These are phyloP conservation scores for Pythium pectinolyticum DNA, from an alignment of 352 stramenopile species.

Conservation along the genomic window DNA sequence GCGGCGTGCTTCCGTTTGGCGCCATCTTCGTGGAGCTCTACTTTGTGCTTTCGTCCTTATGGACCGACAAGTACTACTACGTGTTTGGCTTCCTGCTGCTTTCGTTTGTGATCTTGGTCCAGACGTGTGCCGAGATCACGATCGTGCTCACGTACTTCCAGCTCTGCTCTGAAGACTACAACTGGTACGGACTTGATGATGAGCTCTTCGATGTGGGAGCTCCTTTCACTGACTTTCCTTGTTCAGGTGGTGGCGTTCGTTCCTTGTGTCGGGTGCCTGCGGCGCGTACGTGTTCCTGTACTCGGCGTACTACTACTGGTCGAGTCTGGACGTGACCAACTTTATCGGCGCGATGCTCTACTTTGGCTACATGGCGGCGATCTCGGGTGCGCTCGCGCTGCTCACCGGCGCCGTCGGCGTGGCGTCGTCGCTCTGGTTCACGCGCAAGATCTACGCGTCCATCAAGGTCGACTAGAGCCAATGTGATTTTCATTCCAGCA, in stretches of 20 bases:
- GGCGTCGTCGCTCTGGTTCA: slow-evolving; percentile 98
- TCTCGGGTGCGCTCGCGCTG: slow-evolving; percentile 95
- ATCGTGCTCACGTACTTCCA: slow-evolving; percentile 99
- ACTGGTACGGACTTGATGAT: too few relatives aligned
- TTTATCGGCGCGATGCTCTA: slow-evolving; percentile 93
- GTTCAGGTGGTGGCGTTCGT: slow-evolving; percentile 97
- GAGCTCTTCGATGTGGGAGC: too few relatives aligned
- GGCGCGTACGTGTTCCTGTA: slow-evolving; percentile 99
- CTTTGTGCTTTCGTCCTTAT: slow-evolving; percentile 98
- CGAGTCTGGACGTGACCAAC: slow-evolving; percentile 93
- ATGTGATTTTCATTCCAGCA: too few relatives aligned
- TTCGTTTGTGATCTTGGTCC: slow-evolving; percentile 97
- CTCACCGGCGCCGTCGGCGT: slow-evolving; percentile 97
- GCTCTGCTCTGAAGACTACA: slow-evolving; percentile 99
- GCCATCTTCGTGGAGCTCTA: slow-evolving; percentile 99
- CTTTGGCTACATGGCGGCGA: slow-evolving; percentile 99
- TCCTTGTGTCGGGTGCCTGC: slow-evolving; percentile 96
- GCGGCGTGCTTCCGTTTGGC: slow-evolving; percentile 98
- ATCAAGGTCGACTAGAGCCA: slow-evolving; percentile 99
- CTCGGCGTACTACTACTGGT: slow-evolving; percentile 98
- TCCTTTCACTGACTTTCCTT: too few relatives aligned
- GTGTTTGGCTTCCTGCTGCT: slow-evolving; percentile 99
- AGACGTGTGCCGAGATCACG: slow-evolving; percentile 99
- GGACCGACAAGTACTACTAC: slow-evolving; percentile 99
- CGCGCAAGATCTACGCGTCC: slow-evolving; percentile 96